Evolutionary conservation across 805 yeast species (phyloP), one percentile per base, ranked within the genome.

Genomic region (Schwanniomyces sp.): DNA sequence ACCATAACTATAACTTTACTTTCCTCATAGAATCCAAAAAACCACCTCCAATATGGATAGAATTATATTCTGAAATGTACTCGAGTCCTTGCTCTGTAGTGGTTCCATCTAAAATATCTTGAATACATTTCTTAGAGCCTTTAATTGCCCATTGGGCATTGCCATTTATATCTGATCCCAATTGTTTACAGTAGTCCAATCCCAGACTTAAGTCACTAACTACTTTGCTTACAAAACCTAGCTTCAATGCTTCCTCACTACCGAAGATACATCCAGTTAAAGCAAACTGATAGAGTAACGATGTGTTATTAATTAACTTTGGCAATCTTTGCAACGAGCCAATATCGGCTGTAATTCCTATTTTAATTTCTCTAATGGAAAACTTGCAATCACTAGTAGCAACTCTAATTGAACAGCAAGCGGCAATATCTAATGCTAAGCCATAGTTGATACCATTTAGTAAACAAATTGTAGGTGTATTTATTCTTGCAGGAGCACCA

Each of bases 281-380:
- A 4, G 86, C 81, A 41, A 80, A 64, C 54, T 84, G 86, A 59
- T 75, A 76, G 50, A 85, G 65, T 67, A 80, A 72, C 5, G 88
- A 82, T 12, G 70, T 65, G 60, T 84, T 84, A 38, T 75, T 76
- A 16, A 77, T 76, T 1, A 83, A 47, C 16, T 59, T 58, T 5
- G 88, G 85, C 48, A 86, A 57, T 58, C 92, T 73, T 64, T 87
- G 91, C 48, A 87, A 69, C 1, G 88, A 76, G 4, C 95, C 95
- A 57, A 87, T 85, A 61, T 88, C 94, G 1, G 94, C 91, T 34
- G 88, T 78, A 59, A 88, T 74, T 2, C 92, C 94, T 45, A 87
- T 73, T 51, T 82, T 80, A 50, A 86, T 81, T 65, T 87, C 95
- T 47, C 85, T 79, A 47, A 88, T 78, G 37, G 86, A 75, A 52